These are phyloP conservation scores for Kodamaea jinghongensis DNA, from an alignment of 805 yeast species.

Conservation along the genomic window DNA sequence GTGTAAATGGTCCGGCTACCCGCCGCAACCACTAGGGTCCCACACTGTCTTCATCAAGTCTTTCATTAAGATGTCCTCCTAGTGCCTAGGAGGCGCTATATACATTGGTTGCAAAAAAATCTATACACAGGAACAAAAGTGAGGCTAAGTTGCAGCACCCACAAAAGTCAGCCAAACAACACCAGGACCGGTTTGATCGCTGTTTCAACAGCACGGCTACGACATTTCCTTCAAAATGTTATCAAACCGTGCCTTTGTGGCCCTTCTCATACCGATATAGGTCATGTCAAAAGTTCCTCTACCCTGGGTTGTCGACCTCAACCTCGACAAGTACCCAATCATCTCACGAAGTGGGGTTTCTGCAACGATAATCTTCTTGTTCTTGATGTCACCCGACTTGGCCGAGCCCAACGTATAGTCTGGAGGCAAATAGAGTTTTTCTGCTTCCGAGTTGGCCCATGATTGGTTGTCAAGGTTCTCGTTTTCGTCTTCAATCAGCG, in stretches of 20 bases:
- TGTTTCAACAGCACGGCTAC: too few species aligned
- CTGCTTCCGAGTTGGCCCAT: conserved; percentile 57
- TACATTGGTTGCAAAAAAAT: too few species aligned
- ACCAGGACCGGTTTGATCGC: too few species aligned
- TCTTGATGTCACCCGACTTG: conserved; percentile 19
- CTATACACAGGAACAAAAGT: too few species aligned
- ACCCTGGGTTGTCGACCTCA: conserved; percentile 87
- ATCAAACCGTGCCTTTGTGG: conserved; percentile 49
- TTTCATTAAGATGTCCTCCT: too few species aligned
- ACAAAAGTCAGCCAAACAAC: too few species aligned
- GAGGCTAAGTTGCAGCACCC: too few species aligned
- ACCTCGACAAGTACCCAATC: conserved; percentile 79
- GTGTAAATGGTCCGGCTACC: too few species aligned
- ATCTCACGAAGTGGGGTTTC: conserved; percentile 83
- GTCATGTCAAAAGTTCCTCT: conserved; percentile 81
- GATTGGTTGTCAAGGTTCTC: conserved; percentile 34
- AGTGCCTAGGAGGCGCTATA: too few species aligned
- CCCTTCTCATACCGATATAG: conserved; percentile 69
- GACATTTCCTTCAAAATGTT: conserved; percentile 15
- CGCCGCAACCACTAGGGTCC: too few species aligned
- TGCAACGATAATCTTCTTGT: conserved; percentile 65
- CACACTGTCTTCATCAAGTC: too few species aligned
- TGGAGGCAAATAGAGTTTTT: conserved; percentile 66
- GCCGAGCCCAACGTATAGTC: conserved; percentile 55
- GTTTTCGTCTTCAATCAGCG: conserved; percentile 66